Conservation (phyloP, 768 basidiomycete genomes). For the Rhodotorula diobovata region DNA sequence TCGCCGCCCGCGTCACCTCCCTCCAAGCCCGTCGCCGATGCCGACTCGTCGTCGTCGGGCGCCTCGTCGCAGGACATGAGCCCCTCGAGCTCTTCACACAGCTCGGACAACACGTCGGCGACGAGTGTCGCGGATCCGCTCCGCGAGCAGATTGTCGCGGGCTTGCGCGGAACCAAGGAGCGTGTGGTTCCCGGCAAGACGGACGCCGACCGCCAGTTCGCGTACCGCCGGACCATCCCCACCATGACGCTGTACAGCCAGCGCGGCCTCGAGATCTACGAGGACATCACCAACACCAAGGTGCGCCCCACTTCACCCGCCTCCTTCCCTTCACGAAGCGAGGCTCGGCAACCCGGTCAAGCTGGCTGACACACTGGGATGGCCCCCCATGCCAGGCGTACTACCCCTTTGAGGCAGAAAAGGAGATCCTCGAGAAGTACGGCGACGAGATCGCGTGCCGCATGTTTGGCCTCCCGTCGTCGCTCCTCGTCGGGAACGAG, state of each 20-base stretch:
- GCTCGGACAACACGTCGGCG: background rate
- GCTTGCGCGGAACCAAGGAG: slow-evolving; percentile 8
- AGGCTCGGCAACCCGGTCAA: background rate
- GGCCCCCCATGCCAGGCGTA: slow-evolving; percentile 57
- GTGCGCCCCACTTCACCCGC: background rate
- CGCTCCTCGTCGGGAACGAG: background rate
- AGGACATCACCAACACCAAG: slow-evolving; percentile 67
- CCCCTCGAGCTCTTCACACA: background rate
- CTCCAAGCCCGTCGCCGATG: background rate
- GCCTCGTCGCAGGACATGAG: background rate
- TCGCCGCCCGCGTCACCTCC: slow-evolving; percentile 1
- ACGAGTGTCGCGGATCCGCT: slow-evolving; percentile 14
- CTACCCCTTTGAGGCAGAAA: slow-evolving; percentile 84
- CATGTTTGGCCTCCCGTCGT: slow-evolving; percentile 29
- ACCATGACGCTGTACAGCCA: slow-evolving; percentile 75
- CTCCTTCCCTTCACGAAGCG: too few relatives aligned
- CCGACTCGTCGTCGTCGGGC: background rate
- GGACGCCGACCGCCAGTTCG: slow-evolving; percentile 10
- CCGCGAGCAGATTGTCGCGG: slow-evolving; percentile 22
- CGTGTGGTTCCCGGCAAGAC: slow-evolving; percentile 18
- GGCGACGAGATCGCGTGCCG: slow-evolving; percentile 62
- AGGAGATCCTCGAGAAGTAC: slow-evolving; percentile 69
- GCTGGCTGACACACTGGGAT: background rate
- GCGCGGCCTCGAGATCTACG: slow-evolving; percentile 76
- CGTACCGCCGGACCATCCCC: slow-evolving; percentile 28